Conservation (phyloP, 495 filamentous ascomycete species). For the Mycothermus thermophilus region DNA sequence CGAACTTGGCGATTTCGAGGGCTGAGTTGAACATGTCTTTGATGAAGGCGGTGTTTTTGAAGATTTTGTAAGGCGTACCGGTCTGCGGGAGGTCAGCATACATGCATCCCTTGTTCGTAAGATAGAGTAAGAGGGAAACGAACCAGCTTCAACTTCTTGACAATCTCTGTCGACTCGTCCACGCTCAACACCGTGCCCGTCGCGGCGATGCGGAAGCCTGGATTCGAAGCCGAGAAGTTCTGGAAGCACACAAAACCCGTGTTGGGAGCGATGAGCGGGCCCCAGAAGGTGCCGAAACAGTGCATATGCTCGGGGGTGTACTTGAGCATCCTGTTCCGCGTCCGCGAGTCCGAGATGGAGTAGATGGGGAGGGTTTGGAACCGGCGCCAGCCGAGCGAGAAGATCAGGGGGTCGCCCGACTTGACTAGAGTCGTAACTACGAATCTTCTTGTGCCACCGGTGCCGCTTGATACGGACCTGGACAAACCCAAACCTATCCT, state of each 20-base stretch:
- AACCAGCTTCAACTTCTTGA: slow-evolving; percentile 91
- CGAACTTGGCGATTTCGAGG: slow-evolving; percentile 94
- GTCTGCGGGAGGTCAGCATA: slow-evolving; percentile 12
- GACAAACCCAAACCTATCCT: slow-evolving; percentile 89
- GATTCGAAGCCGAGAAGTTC: slow-evolving; percentile 72
- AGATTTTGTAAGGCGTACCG: slow-evolving; percentile 77
- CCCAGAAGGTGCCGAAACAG: slow-evolving; percentile 90
- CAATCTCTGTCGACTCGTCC: slow-evolving; percentile 87
- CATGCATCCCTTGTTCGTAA: background rate
- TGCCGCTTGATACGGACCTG: slow-evolving; percentile 94
- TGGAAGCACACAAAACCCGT: slow-evolving; percentile 92
- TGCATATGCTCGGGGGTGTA: slow-evolving; percentile 85
- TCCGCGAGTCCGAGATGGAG: slow-evolving; percentile 84
- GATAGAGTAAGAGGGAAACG: background rate
- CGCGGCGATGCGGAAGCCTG: slow-evolving; percentile 86
- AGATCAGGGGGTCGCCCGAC: slow-evolving; percentile 91
- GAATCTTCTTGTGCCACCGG: slow-evolving; percentile 96
- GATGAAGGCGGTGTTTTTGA: slow-evolving; percentile 98
- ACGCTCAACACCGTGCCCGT: slow-evolving; percentile 87
- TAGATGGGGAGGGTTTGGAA: slow-evolving; percentile 91
- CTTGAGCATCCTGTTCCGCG: slow-evolving; percentile 92
- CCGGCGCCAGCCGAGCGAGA: slow-evolving; percentile 92
- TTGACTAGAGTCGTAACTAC: slow-evolving; percentile 42
- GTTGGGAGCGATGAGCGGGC: slow-evolving; percentile 85
- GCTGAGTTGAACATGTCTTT: slow-evolving; percentile 93